These are phyloP conservation scores for Xylaria nigripes DNA, from an alignment of 495 filamentous ascomycete genomes.

Conservation along the genomic window DNA sequence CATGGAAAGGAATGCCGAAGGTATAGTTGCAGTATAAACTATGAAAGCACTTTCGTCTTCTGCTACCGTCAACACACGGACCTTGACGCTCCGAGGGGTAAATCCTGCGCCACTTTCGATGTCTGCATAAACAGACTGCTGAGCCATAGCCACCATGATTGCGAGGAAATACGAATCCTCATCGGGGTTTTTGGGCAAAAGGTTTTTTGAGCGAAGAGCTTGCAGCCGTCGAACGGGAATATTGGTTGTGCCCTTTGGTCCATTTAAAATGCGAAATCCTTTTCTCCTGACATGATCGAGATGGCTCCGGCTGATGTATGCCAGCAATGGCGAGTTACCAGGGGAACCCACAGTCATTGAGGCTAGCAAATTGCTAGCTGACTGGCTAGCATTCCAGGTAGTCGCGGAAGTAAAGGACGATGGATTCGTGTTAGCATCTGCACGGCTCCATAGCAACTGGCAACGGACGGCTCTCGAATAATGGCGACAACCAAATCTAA, in stretches of 20 bases:
- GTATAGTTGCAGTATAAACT: conserved; percentile 35
- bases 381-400: conserved; percentile 21
- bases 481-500: conserved; percentile 30
- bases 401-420: conserved; percentile 32
- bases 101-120: conserved; percentile 9
- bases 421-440: background rate
- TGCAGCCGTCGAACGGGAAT: conserved; percentile 30
- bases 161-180: conserved; percentile 38
- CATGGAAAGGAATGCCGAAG: conserved; percentile 30
- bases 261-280: conserved; percentile 24
- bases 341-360: background rate
- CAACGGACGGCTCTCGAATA: conserved; percentile 27
- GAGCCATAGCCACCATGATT: conserved; percentile 39
- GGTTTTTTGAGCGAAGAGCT: conserved; percentile 27
- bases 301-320: conserved; percentile 32
- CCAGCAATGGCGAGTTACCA: conserved; percentile 28
- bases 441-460: conserved; percentile 30
- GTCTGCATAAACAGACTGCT: conserved; percentile 32
- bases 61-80: conserved; percentile 34
- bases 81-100: conserved; percentile 28
- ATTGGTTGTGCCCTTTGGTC: conserved; percentile 25
- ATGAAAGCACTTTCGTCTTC: conserved; percentile 32
- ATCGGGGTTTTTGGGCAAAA: conserved; percentile 31
- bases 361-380: conserved; percentile 6
- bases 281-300: conserved; percentile 27